Conservation (phyloP, 805 yeast species). For the Tanozyma kutaoensis region DNA sequence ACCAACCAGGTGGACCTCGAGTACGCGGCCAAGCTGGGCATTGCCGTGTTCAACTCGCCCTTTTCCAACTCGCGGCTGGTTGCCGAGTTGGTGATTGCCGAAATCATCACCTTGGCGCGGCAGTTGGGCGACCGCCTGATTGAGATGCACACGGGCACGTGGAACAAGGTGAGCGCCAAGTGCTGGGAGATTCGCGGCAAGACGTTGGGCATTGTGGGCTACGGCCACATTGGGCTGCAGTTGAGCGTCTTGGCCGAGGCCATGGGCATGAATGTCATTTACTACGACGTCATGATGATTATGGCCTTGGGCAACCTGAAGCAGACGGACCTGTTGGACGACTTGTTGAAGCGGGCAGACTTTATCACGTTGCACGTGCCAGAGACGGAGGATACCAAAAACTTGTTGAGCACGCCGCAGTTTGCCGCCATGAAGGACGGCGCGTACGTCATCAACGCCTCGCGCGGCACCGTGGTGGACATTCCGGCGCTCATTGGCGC, state of each 20-base stretch:
- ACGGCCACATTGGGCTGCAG: conserved; percentile 97
- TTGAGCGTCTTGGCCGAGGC: conserved; percentile 94
- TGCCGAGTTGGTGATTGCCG: conserved; percentile 94
- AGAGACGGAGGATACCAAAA: conserved; percentile 83
- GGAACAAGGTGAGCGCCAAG: conserved; percentile 91
- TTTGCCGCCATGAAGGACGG: conserved; percentile 95
- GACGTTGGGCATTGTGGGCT: conserved; percentile 93
- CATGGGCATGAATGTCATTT: conserved; percentile 92
- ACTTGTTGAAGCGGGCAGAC: conserved; percentile 69
- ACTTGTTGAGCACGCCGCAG: conserved; percentile 80
- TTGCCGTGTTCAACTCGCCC: conserved; percentile 96
- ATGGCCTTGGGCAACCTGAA: conserved; percentile 96
- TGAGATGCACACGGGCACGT: conserved; percentile 90
- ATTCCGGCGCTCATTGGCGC: conserved; percentile 90
- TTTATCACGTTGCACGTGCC: conserved; percentile 93
- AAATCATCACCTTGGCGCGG: conserved; percentile 86
- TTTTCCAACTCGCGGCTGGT: conserved; percentile 97
- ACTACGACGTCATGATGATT: conserved; percentile 83
- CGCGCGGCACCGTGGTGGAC: conserved; percentile 96
- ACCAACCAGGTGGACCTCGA: conserved; percentile 95
- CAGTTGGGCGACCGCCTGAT: conserved; percentile 94
- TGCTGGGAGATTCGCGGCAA: conserved; percentile 99
- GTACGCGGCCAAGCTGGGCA: conserved; percentile 83
- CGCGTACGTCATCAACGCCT: conserved; percentile 85
- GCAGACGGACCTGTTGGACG: conserved; percentile 79